A percentile compares a stretch with the other conserved stretches of the same genome.
Evolutionary conservation across 2,329 filamentous ascomycete genomes (phyloP).

Genomic region (Colletotrichum cuscutae): DNA sequence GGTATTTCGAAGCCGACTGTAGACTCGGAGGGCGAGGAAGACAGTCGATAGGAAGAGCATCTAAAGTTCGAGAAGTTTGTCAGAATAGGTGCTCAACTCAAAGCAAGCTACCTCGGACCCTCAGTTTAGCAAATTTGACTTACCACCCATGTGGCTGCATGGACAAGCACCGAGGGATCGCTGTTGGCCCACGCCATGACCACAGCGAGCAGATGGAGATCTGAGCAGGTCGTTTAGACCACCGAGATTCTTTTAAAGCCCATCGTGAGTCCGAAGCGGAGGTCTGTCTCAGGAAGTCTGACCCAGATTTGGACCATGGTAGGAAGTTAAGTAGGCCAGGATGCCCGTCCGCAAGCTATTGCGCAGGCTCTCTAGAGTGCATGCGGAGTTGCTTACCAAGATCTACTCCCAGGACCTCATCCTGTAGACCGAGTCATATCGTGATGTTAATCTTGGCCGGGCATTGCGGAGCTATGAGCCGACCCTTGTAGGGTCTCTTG

Average conservation of each 20-base stretch:
- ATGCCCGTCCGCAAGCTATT: too few relatives aligned
- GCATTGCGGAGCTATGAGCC: too few relatives aligned
- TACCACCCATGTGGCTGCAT: slow-evolving; percentile 3
- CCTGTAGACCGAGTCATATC: too few relatives aligned
- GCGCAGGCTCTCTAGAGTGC: too few relatives aligned
- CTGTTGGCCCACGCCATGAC: slow-evolving; percentile 1
- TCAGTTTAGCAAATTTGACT: not conserved
- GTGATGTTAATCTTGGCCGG: too few relatives aligned
- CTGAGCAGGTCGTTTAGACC: not conserved
- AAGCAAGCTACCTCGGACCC: too few relatives aligned
- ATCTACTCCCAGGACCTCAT: too few relatives aligned
- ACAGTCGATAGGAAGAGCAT: not conserved
- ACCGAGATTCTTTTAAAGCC: not conserved
- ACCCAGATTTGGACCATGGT: not conserved
- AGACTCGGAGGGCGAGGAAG: slow-evolving; percentile 36
- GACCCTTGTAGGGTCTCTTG: too few relatives aligned
- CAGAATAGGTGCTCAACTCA: not conserved
- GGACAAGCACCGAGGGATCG: not conserved
- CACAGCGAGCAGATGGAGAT: not conserved
- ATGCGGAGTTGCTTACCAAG: too few relatives aligned
- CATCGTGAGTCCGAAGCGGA: not conserved
- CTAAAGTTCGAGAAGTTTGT: not conserved
- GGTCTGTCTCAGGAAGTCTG: not conserved
- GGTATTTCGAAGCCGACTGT: slow-evolving; percentile 33
- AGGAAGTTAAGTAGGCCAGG: not conserved